Base-by-base conservation (phyloP, 345 rosid species). In the rapeseed (Brassica napus) region DNA sequence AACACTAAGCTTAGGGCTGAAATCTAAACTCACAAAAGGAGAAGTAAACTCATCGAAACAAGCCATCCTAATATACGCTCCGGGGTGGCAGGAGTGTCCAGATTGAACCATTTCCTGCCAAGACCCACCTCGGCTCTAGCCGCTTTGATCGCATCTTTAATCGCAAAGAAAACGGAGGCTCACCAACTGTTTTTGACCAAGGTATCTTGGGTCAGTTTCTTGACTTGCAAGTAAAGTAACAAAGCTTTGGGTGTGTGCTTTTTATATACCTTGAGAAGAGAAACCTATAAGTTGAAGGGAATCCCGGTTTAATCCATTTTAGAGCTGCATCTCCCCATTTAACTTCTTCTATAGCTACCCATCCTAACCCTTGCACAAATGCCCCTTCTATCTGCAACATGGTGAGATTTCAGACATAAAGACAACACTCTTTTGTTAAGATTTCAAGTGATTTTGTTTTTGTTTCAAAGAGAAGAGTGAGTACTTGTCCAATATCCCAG, bases 401-500 rank as follows among this genome's bases (percentile, higher is more conserved):
- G 26, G 3, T 59, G 30, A 6, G 31, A 24, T 2, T 10, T 59
- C 31, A 59, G 14, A 58, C 62, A 58, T 30, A n/a, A 58, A 55
- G 23, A 58, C 30, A 49, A 58, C 62, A 57, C 61, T 57, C 61
- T 57, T 18, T 7, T 57, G 14, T 58, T 58, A 21, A 14, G 16
- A n/a, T 49, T 58, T 6, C 8, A 55, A 16, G 61, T 55, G 61
- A 0, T 4, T 23, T 21, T 21, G 24, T 58, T 23, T 2, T 26
- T 26, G 28, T 26, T 26, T 26, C 28, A 26, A 1, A 26, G 28
- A 26, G 28, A 26, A 26, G 28, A 26, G 28, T n/a, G 11, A 10
- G 63, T 58, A 59, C 63, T 59, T 59, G 63, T 59, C 63, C 63
- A 59, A 61, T 82, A 81, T 94, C 98, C 37, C 92, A 94, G 94